Evolutionary conservation across 208 protist species (phyloP).

Genomic region (Wallacemonas sp.): DNA sequence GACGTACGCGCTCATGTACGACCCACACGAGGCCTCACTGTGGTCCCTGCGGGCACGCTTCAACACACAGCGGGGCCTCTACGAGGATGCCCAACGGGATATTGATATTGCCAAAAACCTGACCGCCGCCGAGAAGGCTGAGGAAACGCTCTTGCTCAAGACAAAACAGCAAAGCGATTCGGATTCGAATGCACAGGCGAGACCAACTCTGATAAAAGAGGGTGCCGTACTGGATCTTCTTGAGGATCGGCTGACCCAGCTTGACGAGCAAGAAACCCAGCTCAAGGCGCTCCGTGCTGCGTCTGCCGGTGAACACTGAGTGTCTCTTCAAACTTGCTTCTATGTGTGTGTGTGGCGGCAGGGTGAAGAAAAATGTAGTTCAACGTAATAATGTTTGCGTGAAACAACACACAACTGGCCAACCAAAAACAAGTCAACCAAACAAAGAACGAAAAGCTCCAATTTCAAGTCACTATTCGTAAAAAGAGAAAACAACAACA

Average conservation of each 20-base stretch:
- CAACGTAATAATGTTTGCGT: too few species aligned
- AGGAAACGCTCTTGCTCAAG: neutral
- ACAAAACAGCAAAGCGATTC: neutral
- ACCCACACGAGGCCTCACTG: conserved; percentile 10
- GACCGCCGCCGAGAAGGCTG: conserved; percentile 4
- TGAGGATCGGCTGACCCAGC: conserved; percentile 2
- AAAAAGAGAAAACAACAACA: neutral
- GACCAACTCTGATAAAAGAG: neutral
- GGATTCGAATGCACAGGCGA: neutral
- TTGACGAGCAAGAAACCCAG: conserved; percentile 7
- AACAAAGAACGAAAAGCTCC: neutral
- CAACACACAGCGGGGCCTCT: neutral
- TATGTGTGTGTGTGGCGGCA: too few species aligned
- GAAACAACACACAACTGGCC: too few species aligned
- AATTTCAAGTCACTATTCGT: too few species aligned
- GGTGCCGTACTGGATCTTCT: neutral
- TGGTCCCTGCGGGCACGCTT: conserved; percentile 20
- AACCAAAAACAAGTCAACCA: neutral
- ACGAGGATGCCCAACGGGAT: conserved; percentile 14
- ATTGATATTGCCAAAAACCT: conserved; percentile 16
- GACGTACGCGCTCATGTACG: conserved; percentile 17
- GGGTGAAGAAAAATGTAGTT: too few species aligned
- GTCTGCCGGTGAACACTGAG: neutral
- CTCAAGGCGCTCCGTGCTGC: conserved; percentile 8
- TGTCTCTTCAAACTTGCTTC: too few species aligned